A percentile compares a stretch with the other conserved stretches of the same genome.
These are phyloP conservation scores for Grifola frondosa DNA, from an alignment of 1,284 basidiomycete species.

Conservation along the genomic window DNA sequence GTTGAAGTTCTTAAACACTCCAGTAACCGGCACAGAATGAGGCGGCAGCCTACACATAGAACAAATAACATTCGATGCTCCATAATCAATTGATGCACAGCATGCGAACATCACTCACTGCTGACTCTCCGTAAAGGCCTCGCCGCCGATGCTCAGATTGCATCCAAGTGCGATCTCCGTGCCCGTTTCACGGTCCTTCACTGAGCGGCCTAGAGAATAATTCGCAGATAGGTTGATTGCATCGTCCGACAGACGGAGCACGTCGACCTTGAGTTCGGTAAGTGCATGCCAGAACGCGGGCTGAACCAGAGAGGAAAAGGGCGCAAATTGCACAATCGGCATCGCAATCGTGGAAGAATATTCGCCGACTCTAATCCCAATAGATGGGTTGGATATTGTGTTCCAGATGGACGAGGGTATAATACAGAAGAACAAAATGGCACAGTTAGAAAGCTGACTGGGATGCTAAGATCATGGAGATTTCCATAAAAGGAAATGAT, in stretches of 20 bases:
- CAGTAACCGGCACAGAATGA: slow-evolving; percentile 46
- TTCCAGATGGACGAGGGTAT: no score
- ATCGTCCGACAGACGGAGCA: slow-evolving; percentile 81
- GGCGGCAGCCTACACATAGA: slow-evolving; percentile 32
- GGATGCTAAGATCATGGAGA: no score
- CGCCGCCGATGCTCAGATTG: slow-evolving; percentile 56
- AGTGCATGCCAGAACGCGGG: slow-evolving; percentile 95
- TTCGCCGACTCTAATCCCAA: no score
- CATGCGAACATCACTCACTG: slow-evolving; percentile 23
- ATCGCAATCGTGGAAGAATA: no score
- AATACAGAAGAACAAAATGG: no score
- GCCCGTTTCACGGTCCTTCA: slow-evolving; percentile 75
- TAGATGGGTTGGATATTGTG: no score
- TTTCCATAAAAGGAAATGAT: no score
- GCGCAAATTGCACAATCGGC: slow-evolving; percentile 82
- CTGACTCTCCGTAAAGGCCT: slow-evolving; percentile 50
- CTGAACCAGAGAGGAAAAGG: slow-evolving; percentile 83
- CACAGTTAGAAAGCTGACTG: no score
- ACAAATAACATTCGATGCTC: background rate
- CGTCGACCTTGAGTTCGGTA: slow-evolving; percentile 87
- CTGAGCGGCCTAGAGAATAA: slow-evolving; percentile 70
- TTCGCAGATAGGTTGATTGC: slow-evolving; percentile 63
- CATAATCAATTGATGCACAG: background rate
- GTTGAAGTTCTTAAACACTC: slow-evolving; percentile 90
- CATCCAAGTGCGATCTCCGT: slow-evolving; percentile 61